Evolutionary conservation across 163 green algal genomes (phyloP).

Genomic region (Scenedesmus sp.): DNA sequence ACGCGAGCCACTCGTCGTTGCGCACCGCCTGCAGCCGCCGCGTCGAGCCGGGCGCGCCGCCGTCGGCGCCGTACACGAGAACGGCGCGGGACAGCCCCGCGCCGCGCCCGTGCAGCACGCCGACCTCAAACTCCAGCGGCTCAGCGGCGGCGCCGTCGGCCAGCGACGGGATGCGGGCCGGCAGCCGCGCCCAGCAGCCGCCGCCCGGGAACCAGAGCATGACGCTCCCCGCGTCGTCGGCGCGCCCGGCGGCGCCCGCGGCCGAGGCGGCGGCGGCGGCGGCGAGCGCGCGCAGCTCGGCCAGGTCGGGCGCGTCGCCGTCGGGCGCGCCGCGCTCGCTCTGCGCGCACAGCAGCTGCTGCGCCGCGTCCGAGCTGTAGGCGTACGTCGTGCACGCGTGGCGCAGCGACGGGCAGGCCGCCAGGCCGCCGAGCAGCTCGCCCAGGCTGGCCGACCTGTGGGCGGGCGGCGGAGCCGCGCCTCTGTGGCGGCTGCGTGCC

Average conservation of each 20-base stretch:
- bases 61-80: not conserved
- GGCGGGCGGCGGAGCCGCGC: not conserved
- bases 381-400: slow-evolving; percentile 16
- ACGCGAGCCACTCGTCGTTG: no score
- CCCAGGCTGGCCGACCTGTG: not conserved
- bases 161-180: not conserved
- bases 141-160: not conserved
- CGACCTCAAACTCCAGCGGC: slow-evolving; percentile 24
- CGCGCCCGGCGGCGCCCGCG: not conserved
- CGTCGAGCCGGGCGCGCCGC: no score
- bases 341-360: slow-evolving; percentile 23
- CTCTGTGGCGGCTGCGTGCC: not conserved
- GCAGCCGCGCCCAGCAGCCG: slow-evolving; percentile 20
- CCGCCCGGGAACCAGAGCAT: slow-evolving; percentile 35
- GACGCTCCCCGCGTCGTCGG: not conserved
- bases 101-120: slow-evolving; percentile 22
- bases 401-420: not conserved
- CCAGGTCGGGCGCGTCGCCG: no score
- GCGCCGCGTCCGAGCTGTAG: slow-evolving; percentile 22
- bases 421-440: slow-evolving; percentile 2
- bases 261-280: no score
- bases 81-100: slow-evolving; percentile 10
- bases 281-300: no score
- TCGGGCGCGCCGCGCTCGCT: not conserved
- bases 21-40: no score